Evolutionary conservation across 2,329 filamentous ascomycete genomes (phyloP), one percentile per base, ranked within the genome.

Genomic region (Fusarium sp.): DNA sequence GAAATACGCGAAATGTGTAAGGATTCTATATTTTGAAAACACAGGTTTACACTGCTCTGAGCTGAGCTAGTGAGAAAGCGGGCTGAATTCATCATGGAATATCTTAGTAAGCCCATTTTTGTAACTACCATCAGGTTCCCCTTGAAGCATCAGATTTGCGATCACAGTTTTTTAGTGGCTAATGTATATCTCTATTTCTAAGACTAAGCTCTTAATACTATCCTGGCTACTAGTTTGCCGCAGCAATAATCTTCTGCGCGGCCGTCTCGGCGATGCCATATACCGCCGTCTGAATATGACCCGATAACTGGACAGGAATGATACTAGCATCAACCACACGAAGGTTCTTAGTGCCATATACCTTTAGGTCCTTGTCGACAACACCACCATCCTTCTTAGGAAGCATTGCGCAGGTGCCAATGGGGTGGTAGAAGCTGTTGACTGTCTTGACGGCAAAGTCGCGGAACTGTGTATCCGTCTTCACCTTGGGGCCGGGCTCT

Each of bases 291-390:
- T 51, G 38, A 20, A 51, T 51, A 26, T 56, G 53, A 2, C 46
- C 53, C 2, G 53, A 51, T 4, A 51, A 11, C 28, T 51, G 53
- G 1, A 56, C 46, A 2, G 53, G 53, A 3, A 56, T 56, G 7
- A 56, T 51, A n/a, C 53, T 51, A n/a, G 53, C 53, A 51, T 56
- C 45, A 36, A 56, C 53, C 3, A 56, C 38, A 17, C 53, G 53
- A 4, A 56, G 19, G 7, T 51, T 51, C 6, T 52, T 36, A 1
- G 38, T 43, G 4, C 53, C 53, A 7, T 56, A 51, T 9, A 51
- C 53, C 21, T 17, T 51, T 1, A 56, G 12, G 19, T 44, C 20
- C 7, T 15, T 6, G 21, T 51, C 46, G 1, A 56, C 46, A 23
- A 56, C 53, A 30, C 53, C 53, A 19, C 46, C 38, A 4, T 43